Percentiles rank a stretch among this genome's conserved stretches.
Evolutionary conservation across 2,329 filamentous ascomycete species (phyloP).

Genomic region (Botrytis squamosa): DNA sequence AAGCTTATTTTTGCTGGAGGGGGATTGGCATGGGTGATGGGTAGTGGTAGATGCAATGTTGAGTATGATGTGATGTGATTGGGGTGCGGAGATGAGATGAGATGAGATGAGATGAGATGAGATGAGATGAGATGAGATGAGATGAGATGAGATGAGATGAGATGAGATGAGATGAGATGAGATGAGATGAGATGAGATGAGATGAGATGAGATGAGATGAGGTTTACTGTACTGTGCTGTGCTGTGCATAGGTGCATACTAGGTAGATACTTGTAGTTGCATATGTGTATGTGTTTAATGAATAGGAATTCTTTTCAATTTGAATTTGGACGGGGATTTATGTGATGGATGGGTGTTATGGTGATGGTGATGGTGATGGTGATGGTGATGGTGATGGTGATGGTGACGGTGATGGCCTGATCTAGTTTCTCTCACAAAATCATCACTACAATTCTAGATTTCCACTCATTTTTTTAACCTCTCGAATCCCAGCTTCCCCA

Average conservation of each 20-base stretch:
- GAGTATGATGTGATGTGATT: background rate
- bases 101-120: background rate
- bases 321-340: background rate
- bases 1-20: background rate
- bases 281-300: background rate
- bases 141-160: background rate
- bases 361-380: too few relatives aligned
- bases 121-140: background rate
- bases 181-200: background rate
- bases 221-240: background rate
- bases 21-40: background rate
- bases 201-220: background rate
- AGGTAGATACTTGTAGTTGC: background rate
- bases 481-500: conserved; percentile 11
- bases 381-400: too few relatives aligned
- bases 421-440: background rate
- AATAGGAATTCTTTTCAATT: background rate
- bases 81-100: background rate
- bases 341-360: too few relatives aligned
- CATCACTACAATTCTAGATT: too few relatives aligned
- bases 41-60: background rate
- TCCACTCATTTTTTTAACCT: background rate
- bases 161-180: background rate
- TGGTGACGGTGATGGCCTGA: too few relatives aligned
- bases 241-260: background rate